These are phyloP conservation scores for Leptosphaerulina australis DNA, from an alignment of 2,329 filamentous ascomycete species.

Conservation along the genomic window DNA sequence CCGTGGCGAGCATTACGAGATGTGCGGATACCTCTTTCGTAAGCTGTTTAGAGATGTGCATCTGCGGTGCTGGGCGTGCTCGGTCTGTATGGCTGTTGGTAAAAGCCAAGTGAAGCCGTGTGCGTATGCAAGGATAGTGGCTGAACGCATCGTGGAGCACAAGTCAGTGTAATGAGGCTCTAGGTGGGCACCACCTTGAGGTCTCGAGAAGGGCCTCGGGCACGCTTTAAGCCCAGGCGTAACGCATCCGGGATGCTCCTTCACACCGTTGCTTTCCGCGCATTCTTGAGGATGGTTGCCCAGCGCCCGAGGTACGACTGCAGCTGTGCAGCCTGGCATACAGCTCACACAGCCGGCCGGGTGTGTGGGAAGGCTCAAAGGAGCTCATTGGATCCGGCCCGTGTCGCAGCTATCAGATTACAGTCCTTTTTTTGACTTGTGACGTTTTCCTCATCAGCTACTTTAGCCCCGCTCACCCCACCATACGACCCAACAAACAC, in stretches of 20 bases:
- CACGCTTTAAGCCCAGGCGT: constrained; percentile 22
- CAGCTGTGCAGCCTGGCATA: constrained; percentile 20
- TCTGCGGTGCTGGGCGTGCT: constrained; percentile 24
- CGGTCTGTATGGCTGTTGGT: constrained; percentile 20
- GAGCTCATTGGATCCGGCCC: constrained; percentile 39
- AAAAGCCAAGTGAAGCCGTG: constrained; percentile 27
- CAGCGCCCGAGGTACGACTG: constrained; percentile 39
- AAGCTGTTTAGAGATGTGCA: constrained; percentile 29
- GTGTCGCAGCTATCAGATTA: constrained; percentile 39
- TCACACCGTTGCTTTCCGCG: constrained; percentile 36
- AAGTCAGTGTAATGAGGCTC: constrained; percentile 17
- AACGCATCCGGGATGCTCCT: constrained; percentile 18
- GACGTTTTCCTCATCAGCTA: constrained; percentile 35
- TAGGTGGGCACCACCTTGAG: constrained; percentile 10
- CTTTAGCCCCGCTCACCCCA: constrained; percentile 36
- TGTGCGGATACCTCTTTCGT: constrained; percentile 33
- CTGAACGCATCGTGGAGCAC: constrained; percentile 12
- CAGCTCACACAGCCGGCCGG: constrained; percentile 40
- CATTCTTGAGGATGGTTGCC: constrained; percentile 23
- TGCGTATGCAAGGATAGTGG: constrained; percentile 28
- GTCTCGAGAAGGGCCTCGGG: constrained; percentile 17
- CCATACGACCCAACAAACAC: constrained; percentile 42
- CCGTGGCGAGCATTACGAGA: constrained; percentile 31
- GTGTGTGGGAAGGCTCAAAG: constrained; percentile 35
- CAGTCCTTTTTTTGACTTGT: constrained; percentile 26